phyloP scores from a whole-genome alignment of 1,139 yeast genomes.

The Lipomyces yarrowii region DNA sequence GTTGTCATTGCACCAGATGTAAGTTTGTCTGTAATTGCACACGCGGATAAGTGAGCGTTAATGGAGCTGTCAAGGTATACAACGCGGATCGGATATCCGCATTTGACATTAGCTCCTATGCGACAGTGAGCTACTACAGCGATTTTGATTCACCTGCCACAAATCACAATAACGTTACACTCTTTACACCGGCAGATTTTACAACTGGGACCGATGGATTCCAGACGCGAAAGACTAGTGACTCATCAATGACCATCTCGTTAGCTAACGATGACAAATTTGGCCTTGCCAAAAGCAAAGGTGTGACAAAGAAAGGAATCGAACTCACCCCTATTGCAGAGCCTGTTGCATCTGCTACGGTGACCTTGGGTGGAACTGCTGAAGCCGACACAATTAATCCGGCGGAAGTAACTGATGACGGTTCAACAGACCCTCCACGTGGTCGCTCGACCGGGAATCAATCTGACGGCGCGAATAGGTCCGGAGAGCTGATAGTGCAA shows the following conservation, averaged over 20 bases:
- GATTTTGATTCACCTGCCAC: not conserved
- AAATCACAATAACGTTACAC: not conserved
- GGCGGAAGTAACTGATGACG: not conserved
- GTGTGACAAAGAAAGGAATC: not conserved
- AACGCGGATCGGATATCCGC: slow-evolving; percentile 14
- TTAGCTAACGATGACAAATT: not conserved
- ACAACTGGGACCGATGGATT: not conserved
- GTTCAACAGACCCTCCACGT: not conserved
- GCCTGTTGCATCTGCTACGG: not conserved
- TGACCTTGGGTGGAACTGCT: not conserved
- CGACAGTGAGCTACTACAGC: not conserved
- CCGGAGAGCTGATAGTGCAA: slow-evolving; percentile 2
- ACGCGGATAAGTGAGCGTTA: not conserved
- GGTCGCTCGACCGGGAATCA: not conserved
- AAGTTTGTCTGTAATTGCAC: not conserved
- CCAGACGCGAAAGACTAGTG: not conserved
- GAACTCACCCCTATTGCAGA: not conserved
- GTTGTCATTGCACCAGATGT: slow-evolving; percentile 16
- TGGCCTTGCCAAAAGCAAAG: not conserved
- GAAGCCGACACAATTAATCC: not conserved
- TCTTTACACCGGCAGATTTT: slow-evolving; percentile 19
- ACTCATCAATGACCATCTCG: not conserved
- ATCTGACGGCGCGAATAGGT: not conserved
- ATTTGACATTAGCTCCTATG: slow-evolving; percentile 8
- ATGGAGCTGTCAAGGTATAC: slow-evolving; percentile 4